Base-by-base conservation (phyloP, 2,329 filamentous ascomycete species). In the Cryphonectria carpinicola region DNA sequence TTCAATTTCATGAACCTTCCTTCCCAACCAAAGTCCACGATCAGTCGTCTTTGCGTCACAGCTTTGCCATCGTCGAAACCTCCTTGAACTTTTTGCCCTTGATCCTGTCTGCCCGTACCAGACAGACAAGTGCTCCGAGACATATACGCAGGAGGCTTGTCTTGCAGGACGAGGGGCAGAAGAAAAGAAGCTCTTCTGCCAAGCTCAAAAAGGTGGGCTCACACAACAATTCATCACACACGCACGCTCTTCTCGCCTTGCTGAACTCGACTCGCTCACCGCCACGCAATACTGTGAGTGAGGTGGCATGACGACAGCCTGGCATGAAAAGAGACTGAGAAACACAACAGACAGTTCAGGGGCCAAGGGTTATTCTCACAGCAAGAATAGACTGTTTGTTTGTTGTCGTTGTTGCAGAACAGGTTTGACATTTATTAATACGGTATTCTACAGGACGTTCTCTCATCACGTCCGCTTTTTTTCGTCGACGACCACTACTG, bases 141-240 rank as follows among this genome's bases (percentile, higher is more conserved):
- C 54, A 4, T 32, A 49, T 11, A n/a, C 46, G 46, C 46, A 49
- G 28, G 2, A 58, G 25, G 14, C 54, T 32, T 32, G 25, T 49
- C 54, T 32, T 32, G 28, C 54, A 58, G 54, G 13, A 32, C 54
- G 54, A 58, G 13, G 28, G 13, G 28, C 52, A 17, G 8, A 32
- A 7, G 14, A 8, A 58, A 28, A 19, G 1, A 56, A 17, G 28
- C 28, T 22, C 32, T 32, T 32, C 32, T 17, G 54, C 28, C 28
- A 58, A 58, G 54, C 54, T 32, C 52, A 56, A 25, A 28, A 28
- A 58, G 54, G 54, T 58, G 54, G 54, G 54, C 54, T 58, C 25
- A 35, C 54, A 13, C 13, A 52, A n/a, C 46, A 13, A 13, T 32
- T 25, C 4, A 28, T 19, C 46, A 49, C 46, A n/a, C 46, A 49